phyloP scores from a whole-genome alignment of 495 filamentous ascomycete species.

The Penicillium riverlandense region DNA sequence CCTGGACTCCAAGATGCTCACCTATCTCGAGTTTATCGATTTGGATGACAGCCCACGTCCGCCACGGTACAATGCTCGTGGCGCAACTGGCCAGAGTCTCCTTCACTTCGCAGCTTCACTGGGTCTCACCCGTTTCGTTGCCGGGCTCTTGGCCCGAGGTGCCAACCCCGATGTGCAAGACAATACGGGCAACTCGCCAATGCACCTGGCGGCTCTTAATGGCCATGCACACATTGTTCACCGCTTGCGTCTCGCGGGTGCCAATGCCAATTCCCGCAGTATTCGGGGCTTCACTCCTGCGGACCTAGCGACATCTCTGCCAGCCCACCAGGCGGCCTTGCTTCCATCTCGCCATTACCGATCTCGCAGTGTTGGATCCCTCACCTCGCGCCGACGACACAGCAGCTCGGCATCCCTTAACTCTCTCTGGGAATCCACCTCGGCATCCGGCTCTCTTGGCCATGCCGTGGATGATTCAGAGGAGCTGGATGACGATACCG shows the following conservation, averaged over 20 bases:
- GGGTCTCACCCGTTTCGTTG: slow-evolving; percentile 68
- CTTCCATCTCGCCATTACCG: slow-evolving; percentile 45
- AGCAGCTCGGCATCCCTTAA: slow-evolving; percentile 60
- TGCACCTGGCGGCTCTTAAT: slow-evolving; percentile 78
- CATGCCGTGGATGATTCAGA: slow-evolving; percentile 38
- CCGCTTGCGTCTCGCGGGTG: slow-evolving; percentile 64
- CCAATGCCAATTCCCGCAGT: slow-evolving; percentile 63
- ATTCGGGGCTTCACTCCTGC: slow-evolving; percentile 63
- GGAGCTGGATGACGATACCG: slow-evolving; percentile 28
- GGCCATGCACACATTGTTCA: slow-evolving; percentile 69
- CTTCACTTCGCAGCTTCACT: slow-evolving; percentile 74
- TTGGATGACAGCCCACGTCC: slow-evolving; percentile 63
- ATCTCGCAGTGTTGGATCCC: slow-evolving; percentile 52
- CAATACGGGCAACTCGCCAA: slow-evolving; percentile 72
- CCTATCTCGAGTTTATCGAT: slow-evolving; percentile 70
- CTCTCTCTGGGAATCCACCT: slow-evolving; percentile 53
- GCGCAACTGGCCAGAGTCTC: slow-evolving; percentile 67
- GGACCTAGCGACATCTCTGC: slow-evolving; percentile 60
- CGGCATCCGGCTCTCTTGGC: slow-evolving; percentile 33
- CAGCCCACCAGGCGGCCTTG: slow-evolving; percentile 49
- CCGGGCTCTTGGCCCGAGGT: slow-evolving; percentile 74
- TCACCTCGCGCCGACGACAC: slow-evolving; percentile 50
- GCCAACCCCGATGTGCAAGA: slow-evolving; percentile 70
- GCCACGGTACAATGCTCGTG: slow-evolving; percentile 55
- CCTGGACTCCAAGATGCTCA: slow-evolving; percentile 66